phyloP scores from a whole-genome alignment of 495 filamentous ascomycete species.

The Lineolata rhizophorae region DNA sequence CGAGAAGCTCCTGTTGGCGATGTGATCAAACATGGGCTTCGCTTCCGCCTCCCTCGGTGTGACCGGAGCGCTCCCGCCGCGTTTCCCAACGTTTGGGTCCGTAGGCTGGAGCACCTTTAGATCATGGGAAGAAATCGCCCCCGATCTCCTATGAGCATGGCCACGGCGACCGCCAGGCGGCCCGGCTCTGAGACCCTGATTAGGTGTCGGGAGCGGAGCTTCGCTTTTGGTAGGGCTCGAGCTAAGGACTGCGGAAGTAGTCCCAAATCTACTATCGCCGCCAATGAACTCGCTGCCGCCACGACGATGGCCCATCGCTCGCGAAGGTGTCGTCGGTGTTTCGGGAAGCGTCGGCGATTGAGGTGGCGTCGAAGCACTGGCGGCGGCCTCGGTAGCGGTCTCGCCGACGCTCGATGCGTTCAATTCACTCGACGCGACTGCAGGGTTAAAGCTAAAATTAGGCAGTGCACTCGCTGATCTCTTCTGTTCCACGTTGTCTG shows the following conservation, averaged over 20 bases:
- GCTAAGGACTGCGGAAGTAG: conserved; percentile 34
- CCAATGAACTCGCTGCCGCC: conserved; percentile 3
- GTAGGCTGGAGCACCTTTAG: conserved; percentile 47
- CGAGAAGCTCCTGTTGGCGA: too few species aligned
- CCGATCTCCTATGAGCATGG: conserved; percentile 72
- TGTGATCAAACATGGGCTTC: conserved; percentile 4
- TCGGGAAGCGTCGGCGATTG: conserved; percentile 5
- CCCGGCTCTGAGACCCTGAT: conserved; percentile 22
- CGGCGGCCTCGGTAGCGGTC: too few species aligned
- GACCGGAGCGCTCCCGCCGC: conserved; percentile 40
- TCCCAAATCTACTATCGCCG: conserved; percentile 32
- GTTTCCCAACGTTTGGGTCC: conserved; percentile 20
- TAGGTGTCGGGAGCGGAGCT: conserved; percentile 26
- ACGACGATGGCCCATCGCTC: conserved; percentile 15
- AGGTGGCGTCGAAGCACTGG: not conserved
- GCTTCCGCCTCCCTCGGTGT: conserved; percentile 32
- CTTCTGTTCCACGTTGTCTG: not conserved
- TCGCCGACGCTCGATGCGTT: too few species aligned
- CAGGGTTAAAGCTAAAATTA: conserved; percentile 19
- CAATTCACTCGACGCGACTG: too few species aligned
- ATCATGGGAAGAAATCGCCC: conserved; percentile 69
- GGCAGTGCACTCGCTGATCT: conserved; percentile 12
- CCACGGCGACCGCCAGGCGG: conserved; percentile 33
- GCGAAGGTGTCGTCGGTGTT: conserved; percentile 16
- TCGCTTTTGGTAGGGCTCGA: conserved; percentile 42